Base-by-base conservation (phyloP, 345 rosid species). In the Arabidopsis arenosa region DNA sequence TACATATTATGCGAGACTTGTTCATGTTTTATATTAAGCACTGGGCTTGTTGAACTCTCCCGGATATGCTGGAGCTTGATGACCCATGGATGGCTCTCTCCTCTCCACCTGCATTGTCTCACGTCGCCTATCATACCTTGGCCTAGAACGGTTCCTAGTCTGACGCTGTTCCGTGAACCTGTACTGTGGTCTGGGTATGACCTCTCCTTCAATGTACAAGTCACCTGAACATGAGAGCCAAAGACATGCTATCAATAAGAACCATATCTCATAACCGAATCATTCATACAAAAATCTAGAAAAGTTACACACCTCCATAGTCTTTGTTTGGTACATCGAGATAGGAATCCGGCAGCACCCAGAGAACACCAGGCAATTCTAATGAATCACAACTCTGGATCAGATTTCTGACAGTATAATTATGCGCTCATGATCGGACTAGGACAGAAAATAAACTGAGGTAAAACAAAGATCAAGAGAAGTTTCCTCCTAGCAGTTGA, bases 291-390 rank as follows among this genome's bases (percentile, higher is more conserved):
- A 30, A 18, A 18, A 15, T 54, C 30, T 5, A 11, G 6, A 11
- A 45, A 13, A 13, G 52, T 48, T 18, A 78, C 90, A 18, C 51
- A 92, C 99, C 99, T 84, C 97, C 99, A 75, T 95, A 95, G 72
- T 95, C 99, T 78, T 90, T 95, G 83, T 90, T 92, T 54, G 96
- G 99, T 54, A 95, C 99, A 70, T 92, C 99, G 26, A 90, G 91
- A 74, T 89, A 92, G 3, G 99, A 95, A 88, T 95, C 99, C 0
- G 97, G 97, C 18, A 95, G 81, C 37, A 95, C 97, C 99, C 97
- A 95, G 15, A 92, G 93, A 57, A 95, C 99, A 74, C 94, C 91
- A 60, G 97, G 97, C 66, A 86, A 73, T 13, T 79, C 97, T 92
- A 79, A 68, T 63, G 54, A 75, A 70, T 67, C 77, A 80, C 17